Conservation (phyloP, 164 flowering plant genomes). For the Echeveria elegans region DNA sequence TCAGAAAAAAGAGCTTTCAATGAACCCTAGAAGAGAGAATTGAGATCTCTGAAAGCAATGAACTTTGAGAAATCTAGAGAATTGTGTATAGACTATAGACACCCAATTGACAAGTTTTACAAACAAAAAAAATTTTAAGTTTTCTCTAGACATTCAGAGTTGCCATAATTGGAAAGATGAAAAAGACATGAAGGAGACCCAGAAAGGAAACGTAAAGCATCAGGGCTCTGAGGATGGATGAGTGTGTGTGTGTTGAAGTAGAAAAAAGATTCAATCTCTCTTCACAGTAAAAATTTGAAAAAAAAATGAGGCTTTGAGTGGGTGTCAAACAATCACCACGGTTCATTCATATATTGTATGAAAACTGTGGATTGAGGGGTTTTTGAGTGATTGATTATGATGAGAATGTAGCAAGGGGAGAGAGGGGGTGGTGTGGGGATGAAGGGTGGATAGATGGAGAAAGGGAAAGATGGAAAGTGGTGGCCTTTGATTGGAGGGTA, state of each 20-base stretch:
- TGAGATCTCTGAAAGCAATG: constrained; percentile 1
- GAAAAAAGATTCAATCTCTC: neutral
- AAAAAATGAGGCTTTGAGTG: neutral
- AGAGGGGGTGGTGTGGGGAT: neutral
- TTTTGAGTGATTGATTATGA: neutral
- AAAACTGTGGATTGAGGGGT: constrained; percentile 1
- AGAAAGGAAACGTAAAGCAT: neutral
- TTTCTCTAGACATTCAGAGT: neutral
- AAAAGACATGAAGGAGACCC: neutral
- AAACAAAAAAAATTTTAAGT: neutral
- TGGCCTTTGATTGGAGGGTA: constrained; percentile 39
- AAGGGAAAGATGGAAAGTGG: constrained; percentile 23
- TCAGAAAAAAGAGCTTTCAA: neutral
- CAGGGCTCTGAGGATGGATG: neutral
- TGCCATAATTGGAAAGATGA: constrained; percentile 6
- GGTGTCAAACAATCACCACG: neutral
- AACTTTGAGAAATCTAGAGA: neutral
- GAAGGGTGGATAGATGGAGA: neutral
- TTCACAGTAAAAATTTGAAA: neutral
- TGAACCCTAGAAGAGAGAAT: neutral
- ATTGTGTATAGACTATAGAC: too few species aligned
- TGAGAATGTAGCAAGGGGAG: neutral
- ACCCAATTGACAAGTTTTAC: too few species aligned
- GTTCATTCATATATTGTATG: too few species aligned
- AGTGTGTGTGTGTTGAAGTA: neutral